These are phyloP conservation scores for Balamuthia mandrillaris DNA, from an alignment of 208 protist species.

Conservation along the genomic window DNA sequence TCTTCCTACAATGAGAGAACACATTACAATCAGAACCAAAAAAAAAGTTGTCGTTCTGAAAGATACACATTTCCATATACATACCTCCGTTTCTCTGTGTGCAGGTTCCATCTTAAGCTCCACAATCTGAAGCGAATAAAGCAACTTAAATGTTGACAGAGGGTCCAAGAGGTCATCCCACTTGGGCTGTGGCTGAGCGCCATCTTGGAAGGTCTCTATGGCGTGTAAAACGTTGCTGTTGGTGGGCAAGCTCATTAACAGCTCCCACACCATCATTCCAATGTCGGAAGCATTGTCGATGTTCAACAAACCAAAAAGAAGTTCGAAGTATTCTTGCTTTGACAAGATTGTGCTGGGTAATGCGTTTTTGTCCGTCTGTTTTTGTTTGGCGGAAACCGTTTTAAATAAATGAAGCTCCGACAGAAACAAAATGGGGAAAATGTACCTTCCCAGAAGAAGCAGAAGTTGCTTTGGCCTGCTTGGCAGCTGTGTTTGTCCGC, in stretches of 20 bases:
- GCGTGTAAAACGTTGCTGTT: conserved; percentile 45
- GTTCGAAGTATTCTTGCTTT: conserved; percentile 38
- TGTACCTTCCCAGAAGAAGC: not conserved
- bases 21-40: not conserved
- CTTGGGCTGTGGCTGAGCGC: not conserved
- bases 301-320: conserved; percentile 6
- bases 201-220: not conserved
- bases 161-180: conserved; percentile 40
- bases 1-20: not conserved
- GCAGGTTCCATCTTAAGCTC: conserved; percentile 12
- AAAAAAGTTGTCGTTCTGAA: not conserved
- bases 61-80: not conserved
- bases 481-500: not conserved
- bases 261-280: conserved; percentile 43
- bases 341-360: conserved; percentile 24
- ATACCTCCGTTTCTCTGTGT: conserved; percentile 6
- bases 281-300: not conserved
- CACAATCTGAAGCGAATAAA: conserved; percentile 55
- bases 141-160: conserved; percentile 15
- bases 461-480: not conserved
- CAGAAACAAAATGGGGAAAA: too few species aligned
- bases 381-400: too few species aligned
- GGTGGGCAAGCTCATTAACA: conserved; percentile 57
- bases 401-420: too few species aligned
- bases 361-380: not conserved